A percentile compares a stretch with the other conserved stretches of the same genome.
Evolutionary conservation across 306 rosid genomes (phyloP).

Genomic region (Acacia acuminata): DNA sequence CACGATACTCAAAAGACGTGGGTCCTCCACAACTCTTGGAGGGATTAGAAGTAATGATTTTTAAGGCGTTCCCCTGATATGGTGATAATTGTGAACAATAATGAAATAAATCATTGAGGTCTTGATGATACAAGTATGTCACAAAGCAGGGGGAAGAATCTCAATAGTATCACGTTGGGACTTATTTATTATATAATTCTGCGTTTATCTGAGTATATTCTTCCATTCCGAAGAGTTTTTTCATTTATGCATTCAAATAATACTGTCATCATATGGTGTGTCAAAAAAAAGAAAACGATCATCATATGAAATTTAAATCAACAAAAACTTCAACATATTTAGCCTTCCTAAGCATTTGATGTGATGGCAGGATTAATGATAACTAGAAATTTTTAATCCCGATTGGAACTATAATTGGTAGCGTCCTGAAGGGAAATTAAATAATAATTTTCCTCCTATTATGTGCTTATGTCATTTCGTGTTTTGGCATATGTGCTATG

Average conservation of each 20-base stretch:
- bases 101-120: not conserved
- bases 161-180: conserved; percentile 13
- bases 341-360: not conserved
- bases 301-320: not conserved
- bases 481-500: not conserved
- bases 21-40: not conserved
- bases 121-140: not conserved
- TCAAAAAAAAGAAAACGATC: too few relatives aligned
- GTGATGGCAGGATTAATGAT: not conserved
- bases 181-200: not conserved
- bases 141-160: conserved; percentile 7
- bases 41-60: not conserved
- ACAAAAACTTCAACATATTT: not conserved
- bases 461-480: conserved; percentile 3
- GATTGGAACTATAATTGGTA: not conserved
- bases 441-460: not conserved
- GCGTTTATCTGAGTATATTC: not conserved
- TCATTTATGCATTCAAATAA: not conserved
- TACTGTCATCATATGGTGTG: too few relatives aligned
- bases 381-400: conserved; percentile 1
- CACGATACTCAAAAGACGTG: not conserved
- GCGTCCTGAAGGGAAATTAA: not conserved
- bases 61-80: conserved; percentile 4
- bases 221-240: not conserved
- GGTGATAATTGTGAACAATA: not conserved